Base-by-base conservation (phyloP, 495 filamentous ascomycete genomes). In the Bacidia rubella region DNA sequence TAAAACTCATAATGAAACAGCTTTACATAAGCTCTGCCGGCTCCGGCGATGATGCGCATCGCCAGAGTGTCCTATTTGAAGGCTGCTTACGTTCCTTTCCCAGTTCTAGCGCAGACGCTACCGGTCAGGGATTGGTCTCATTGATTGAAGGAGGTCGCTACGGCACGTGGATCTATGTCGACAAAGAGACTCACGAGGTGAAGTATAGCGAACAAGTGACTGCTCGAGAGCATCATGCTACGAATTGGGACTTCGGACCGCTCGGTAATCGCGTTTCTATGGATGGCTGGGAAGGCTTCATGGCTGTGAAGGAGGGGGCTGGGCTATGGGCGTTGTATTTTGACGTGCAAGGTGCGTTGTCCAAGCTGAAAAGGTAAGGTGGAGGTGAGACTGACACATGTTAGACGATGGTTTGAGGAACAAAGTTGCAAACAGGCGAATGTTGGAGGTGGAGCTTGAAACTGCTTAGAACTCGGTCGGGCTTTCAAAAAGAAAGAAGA, bases 151-250 rank as follows among this genome's bases (percentile, higher is more conserved):
- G 25, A 48, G 45, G 45, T 4, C 45, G 19, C 10, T 48, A 48
- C 22, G 45, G 45, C 7, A 48, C 45, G 17, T 48, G 45, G 45
- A 29, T 48, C 7, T 48, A 48, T 22, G 45, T 48, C 9, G 45
- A 48, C 25, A 12, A 22, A 24, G 45, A 48, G 3, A 48, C 45
- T 5, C 25, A 27, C 22, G 45, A 48, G 19, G 45, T 48, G 7
- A 48, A 48, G 19, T 48, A 48, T 19, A 22, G 45, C 5, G 12
- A 48, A 27, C 24, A 29, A 9, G 23, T 11, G 4, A 7, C 12
- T 11, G 45, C 45, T 11, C 4, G 24, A 24, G 19, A 19, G 3
- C 20, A 48, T 26, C 12, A 9, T n/a, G 45, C 45, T n/a, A 19
- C 11, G 17, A 3, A 5, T 22, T 48, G 45, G 45, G 9, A 29